These are phyloP conservation scores for Stephanocyclus meneghinianus DNA, from an alignment of 352 stramenopile genomes.

Conservation along the genomic window DNA sequence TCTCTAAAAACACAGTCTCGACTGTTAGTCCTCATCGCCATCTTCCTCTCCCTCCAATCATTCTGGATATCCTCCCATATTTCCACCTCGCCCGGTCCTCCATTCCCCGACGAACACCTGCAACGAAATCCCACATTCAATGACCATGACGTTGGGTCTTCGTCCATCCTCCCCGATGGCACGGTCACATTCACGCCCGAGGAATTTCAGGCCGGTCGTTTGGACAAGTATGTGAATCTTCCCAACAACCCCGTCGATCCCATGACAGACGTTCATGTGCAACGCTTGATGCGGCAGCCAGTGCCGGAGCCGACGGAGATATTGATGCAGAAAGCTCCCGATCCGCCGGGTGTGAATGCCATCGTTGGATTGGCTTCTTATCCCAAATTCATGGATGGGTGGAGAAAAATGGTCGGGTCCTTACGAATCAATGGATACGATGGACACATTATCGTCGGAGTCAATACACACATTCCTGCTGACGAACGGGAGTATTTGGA, in stretches of 20 bases:
- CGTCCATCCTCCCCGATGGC: constrained; percentile 8
- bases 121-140: not conserved
- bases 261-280: constrained; percentile 3
- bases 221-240: constrained; percentile 55
- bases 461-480: constrained; percentile 40
- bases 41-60: constrained; percentile 9
- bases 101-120: not conserved
- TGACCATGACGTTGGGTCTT: not conserved
- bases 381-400: constrained; percentile 38
- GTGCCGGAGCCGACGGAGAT: constrained; percentile 28
- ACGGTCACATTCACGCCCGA: constrained; percentile 41
- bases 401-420: constrained; percentile 51
- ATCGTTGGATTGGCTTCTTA: constrained; percentile 52
- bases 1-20: not conserved
- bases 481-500: constrained; percentile 47
- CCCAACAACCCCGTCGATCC: constrained; percentile 17
- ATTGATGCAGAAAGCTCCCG: constrained; percentile 22
- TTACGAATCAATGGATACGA: constrained; percentile 59
- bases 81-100: not conserved
- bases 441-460: constrained; percentile 69
- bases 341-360: constrained; percentile 32
- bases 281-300: constrained; percentile 11
- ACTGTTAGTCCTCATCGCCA: constrained; percentile 4
- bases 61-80: constrained; percentile 5
- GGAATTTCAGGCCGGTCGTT: constrained; percentile 47